These are phyloP conservation scores for Lachnellula suecica DNA, from an alignment of 2,329 filamentous ascomycete species.

Conservation along the genomic window DNA sequence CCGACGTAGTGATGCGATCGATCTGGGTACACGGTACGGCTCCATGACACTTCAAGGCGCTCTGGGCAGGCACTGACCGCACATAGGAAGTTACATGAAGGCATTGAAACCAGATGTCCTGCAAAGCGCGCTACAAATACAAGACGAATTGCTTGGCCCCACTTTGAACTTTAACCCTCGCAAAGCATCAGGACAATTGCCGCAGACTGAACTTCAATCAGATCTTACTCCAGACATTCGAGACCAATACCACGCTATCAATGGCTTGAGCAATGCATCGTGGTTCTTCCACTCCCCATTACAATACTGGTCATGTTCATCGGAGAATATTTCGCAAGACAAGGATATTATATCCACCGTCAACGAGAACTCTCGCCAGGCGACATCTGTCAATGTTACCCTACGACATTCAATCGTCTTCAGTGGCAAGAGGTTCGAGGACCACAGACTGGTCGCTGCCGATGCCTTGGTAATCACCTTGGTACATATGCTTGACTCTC, in stretches of 20 bases:
- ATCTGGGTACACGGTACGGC: slow-evolving; percentile 71
- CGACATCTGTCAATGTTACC: slow-evolving; percentile 70
- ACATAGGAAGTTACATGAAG: slow-evolving; percentile 65
- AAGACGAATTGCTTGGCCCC: slow-evolving; percentile 65
- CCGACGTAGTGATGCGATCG: slow-evolving; percentile 79
- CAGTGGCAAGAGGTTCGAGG: slow-evolving; percentile 74
- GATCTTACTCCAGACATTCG: slow-evolving; percentile 39
- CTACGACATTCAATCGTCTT: slow-evolving; percentile 78
- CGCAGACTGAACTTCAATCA: slow-evolving; percentile 6
- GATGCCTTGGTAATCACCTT: slow-evolving; percentile 79
- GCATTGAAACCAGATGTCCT: slow-evolving; percentile 67
- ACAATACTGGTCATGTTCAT: slow-evolving; percentile 76
- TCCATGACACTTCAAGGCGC: background rate
- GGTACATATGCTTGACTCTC: slow-evolving; percentile 65
- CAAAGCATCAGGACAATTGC: slow-evolving; percentile 22
- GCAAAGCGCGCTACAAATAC: slow-evolving; percentile 65
- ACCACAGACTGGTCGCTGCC: slow-evolving; percentile 65
- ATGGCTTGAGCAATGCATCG: slow-evolving; percentile 59
- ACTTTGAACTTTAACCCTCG: slow-evolving; percentile 56
- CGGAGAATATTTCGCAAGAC: slow-evolving; percentile 57
- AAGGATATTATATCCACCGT: slow-evolving; percentile 66
- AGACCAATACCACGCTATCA: slow-evolving; percentile 57
- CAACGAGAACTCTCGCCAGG: slow-evolving; percentile 60
- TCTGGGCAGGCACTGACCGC: slow-evolving; percentile 11
- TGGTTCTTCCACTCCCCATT: slow-evolving; percentile 84